These are phyloP conservation scores for Kodamaea hsintzibuensis DNA, from an alignment of 805 yeast genomes.

Conservation along the genomic window DNA sequence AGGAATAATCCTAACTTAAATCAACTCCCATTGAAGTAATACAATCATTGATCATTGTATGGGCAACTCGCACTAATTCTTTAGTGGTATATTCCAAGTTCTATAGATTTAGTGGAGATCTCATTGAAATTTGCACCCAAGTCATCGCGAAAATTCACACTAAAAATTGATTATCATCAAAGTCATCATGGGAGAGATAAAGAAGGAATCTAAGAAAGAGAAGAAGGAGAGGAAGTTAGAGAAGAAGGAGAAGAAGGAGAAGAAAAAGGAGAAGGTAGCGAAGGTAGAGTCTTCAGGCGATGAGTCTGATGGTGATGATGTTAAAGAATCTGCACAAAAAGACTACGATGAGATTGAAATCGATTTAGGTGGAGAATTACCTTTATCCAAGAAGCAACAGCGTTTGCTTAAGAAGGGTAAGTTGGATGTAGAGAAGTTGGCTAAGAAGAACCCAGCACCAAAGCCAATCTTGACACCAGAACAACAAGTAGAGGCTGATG, in stretches of 20 bases:
- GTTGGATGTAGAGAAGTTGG: conserved; percentile 60
- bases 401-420: conserved; percentile 66
- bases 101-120: not conserved
- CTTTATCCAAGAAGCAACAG: conserved; percentile 88
- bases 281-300: conserved; percentile 13
- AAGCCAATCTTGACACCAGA: conserved; percentile 38
- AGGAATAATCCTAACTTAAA: too few species aligned
- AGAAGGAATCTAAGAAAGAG: conserved; percentile 13
- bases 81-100: too few species aligned
- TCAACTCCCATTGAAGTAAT: too few species aligned
- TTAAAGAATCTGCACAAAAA: conserved; percentile 27
- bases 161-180: not conserved
- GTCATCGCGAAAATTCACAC: conserved; percentile 6
- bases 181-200: not conserved
- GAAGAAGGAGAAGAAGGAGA: conserved; percentile 33
- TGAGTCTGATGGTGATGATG: conserved; percentile 11
- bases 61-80: too few species aligned
- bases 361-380: conserved; percentile 68
- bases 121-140: conserved; percentile 1
- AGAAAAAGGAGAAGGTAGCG: conserved; percentile 10
- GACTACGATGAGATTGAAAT: conserved; percentile 67
- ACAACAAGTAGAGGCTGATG: conserved; percentile 28
- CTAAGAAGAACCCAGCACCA: conserved; percentile 36
- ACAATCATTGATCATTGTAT: too few species aligned
- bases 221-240: conserved; percentile 26